phyloP scores from a whole-genome alignment of 768 basidiomycete genomes.

The Boletus patriciae region DNA sequence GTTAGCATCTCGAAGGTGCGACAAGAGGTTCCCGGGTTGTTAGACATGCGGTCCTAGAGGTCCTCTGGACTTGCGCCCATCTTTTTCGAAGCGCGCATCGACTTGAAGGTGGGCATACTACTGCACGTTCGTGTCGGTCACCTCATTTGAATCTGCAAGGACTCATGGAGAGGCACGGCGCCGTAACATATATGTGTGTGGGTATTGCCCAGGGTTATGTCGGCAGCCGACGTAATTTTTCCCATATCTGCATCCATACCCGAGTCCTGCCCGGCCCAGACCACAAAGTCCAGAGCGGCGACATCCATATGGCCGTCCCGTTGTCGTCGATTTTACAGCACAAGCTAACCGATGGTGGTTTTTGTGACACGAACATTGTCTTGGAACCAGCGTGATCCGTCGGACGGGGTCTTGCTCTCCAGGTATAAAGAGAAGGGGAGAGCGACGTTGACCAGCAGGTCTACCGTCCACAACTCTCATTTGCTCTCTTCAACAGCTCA shows the following conservation, averaged over 20 bases:
- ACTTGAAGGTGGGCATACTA: too few species aligned
- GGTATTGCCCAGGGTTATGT: neutral
- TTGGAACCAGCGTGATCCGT: conserved; percentile 1
- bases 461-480: neutral
- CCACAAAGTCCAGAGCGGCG: neutral
- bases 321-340: conserved; percentile 3
- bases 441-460: neutral
- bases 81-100: too few species aligned
- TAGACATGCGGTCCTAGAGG: too few species aligned
- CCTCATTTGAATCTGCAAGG: too few species aligned
- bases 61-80: too few species aligned
- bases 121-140: too few species aligned
- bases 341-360: neutral
- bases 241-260: neutral
- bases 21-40: too few species aligned
- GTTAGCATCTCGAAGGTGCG: too few species aligned
- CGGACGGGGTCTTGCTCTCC: neutral
- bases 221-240: conserved; percentile 1
- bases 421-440: conserved; percentile 12
- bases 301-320: too few species aligned
- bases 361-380: neutral
- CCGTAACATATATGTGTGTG: too few species aligned
- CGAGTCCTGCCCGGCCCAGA: neutral
- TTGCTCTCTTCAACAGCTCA: neutral
- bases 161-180: too few species aligned